phyloP scores from a whole-genome alignment of 371 early-diverging fungal species.

The Mucor lusitanicus region DNA sequence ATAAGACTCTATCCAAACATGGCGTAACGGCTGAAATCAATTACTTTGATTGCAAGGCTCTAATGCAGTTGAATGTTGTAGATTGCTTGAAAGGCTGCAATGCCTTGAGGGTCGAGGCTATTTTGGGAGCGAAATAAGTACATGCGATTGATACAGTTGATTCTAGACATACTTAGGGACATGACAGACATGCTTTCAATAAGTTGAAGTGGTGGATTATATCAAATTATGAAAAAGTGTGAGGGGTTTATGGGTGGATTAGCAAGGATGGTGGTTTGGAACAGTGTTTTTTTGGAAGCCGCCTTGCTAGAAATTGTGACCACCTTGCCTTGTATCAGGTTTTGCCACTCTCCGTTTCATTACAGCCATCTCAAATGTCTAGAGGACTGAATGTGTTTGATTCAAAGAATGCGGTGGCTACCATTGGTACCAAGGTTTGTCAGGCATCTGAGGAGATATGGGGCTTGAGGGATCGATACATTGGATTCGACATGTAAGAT shows the following conservation, averaged over 20 bases:
- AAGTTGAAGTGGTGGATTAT: background rate
- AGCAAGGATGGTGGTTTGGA: background rate
- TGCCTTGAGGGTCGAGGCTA: constrained; percentile 24
- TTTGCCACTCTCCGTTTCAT: too few relatives aligned
- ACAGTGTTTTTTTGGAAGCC: constrained; percentile 1
- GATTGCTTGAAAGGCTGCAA: constrained; percentile 24
- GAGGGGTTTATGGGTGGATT: background rate
- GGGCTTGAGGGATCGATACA: too few relatives aligned
- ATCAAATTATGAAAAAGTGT: background rate
- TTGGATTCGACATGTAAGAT: too few relatives aligned
- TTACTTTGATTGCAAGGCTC: constrained; percentile 21
- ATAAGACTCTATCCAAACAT: background rate
- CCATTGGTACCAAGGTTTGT: too few relatives aligned
- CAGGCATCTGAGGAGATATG: too few relatives aligned
- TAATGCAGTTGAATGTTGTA: constrained; percentile 7
- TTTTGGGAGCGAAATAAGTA: background rate
- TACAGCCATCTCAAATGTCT: too few relatives aligned
- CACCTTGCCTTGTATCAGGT: background rate
- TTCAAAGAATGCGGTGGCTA: too few relatives aligned
- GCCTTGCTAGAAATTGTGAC: background rate
- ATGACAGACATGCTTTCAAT: constrained; percentile 14
- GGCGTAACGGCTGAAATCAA: background rate
- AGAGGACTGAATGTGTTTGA: too few relatives aligned
- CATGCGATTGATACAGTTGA: background rate
- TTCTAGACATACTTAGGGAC: constrained; percentile 13